Percentiles rank a stretch among this genome's conserved stretches.
phyloP scores from a whole-genome alignment of 2,329 filamentous ascomycete genomes.

The Chalara sp. region DNA sequence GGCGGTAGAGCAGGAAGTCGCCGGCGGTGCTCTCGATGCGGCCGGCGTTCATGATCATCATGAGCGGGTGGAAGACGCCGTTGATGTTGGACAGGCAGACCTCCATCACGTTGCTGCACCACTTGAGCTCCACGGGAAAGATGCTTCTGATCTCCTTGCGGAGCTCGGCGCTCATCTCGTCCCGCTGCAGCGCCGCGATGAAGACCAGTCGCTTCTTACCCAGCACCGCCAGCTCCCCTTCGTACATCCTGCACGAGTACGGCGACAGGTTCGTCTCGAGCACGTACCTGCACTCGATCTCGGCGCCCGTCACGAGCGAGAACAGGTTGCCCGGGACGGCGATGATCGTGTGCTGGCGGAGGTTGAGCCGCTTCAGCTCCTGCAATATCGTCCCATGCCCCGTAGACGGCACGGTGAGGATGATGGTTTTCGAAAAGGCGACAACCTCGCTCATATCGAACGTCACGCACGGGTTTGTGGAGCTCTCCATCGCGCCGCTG shows the following conservation, averaged over 20 bases:
- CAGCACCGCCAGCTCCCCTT: conserved; percentile 3
- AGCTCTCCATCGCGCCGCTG: neutral
- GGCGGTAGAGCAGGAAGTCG: conserved; percentile 5
- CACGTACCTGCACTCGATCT: neutral
- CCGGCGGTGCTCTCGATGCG: conserved; percentile 8
- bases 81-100: conserved; percentile 12
- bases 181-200: conserved; percentile 3
- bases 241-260: conserved; percentile 6
- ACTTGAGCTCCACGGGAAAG: conserved; percentile 6
- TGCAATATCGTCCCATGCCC: conserved; percentile 5
- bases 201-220: conserved; percentile 4
- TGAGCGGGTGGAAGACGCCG: conserved; percentile 14
- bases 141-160: neutral
- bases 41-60: conserved; percentile 14
- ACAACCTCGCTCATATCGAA: conserved; percentile 4
- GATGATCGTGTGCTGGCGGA: neutral
- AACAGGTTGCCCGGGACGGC: conserved; percentile 7
- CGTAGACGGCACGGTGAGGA: conserved; percentile 9
- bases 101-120: conserved; percentile 9
- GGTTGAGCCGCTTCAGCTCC: conserved; percentile 4
- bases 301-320: conserved; percentile 2
- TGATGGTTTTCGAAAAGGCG: conserved; percentile 7
- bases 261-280: conserved; percentile 8
- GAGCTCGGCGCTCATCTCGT: neutral
- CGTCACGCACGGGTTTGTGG: neutral